Conservation (phyloP, 495 filamentous ascomycete genomes). For the Darksidea phi region DNA sequence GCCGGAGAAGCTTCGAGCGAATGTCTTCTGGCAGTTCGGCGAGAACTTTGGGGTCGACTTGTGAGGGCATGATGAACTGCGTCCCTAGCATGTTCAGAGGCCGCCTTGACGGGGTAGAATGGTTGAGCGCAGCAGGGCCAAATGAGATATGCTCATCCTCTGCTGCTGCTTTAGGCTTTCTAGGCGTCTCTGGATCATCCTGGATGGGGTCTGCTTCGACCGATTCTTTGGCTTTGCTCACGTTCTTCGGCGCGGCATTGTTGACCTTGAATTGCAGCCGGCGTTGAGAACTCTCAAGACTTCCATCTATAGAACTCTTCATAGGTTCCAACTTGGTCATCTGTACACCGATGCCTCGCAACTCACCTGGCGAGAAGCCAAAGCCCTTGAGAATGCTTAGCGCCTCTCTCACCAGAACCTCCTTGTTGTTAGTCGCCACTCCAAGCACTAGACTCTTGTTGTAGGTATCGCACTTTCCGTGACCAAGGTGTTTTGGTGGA, state of each 20-base stretch:
- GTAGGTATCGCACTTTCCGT: constrained; percentile 90
- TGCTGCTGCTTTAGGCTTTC: constrained; percentile 51
- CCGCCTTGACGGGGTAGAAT: constrained; percentile 53
- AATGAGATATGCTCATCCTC: constrained; percentile 50
- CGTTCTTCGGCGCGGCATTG: constrained; percentile 36
- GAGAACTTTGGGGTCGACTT: constrained; percentile 71
- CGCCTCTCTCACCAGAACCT: constrained; percentile 72
- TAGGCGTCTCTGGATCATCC: constrained; percentile 63
- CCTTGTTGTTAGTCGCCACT: constrained; percentile 71
- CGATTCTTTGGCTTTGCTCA: constrained; percentile 26
- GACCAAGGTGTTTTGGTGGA: constrained; percentile 90
- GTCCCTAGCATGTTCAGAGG: constrained; percentile 77
- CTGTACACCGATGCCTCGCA: constrained; percentile 85
- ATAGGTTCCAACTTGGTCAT: constrained; percentile 86
- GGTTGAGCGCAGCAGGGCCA: constrained; percentile 29
- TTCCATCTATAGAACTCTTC: constrained; percentile 48
- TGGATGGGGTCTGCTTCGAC: constrained; percentile 50
- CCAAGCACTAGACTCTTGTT: constrained; percentile 83
- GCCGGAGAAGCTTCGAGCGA: constrained; percentile 64
- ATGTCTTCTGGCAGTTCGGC: constrained; percentile 79
- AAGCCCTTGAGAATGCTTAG: constrained; percentile 79
- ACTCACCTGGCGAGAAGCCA: constrained; percentile 81
- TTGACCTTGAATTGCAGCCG: constrained; percentile 57
- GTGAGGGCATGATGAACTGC: constrained; percentile 82
- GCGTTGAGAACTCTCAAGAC: constrained; percentile 52